Base-by-base conservation (phyloP, 345 rosid species). In the Punica granatum region DNA sequence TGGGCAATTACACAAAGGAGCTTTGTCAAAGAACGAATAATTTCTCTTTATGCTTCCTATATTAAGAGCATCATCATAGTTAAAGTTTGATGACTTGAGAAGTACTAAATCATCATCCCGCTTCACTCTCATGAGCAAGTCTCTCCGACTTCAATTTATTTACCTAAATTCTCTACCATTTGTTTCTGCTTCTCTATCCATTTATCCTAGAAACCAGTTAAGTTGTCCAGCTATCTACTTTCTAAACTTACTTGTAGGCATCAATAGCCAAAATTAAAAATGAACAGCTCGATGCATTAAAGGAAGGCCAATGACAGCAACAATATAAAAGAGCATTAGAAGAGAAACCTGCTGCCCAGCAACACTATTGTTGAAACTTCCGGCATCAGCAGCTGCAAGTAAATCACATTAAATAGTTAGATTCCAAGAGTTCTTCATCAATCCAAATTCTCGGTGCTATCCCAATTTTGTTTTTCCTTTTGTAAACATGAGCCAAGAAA, bases 281-380 rank as follows among this genome's bases (percentile, higher is more conserved):
- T 23, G 13, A 62, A 19, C 42, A 35, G 65, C 36, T 63, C 8
- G 14, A 37, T 37, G 31, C 2, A 14, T 36, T n/a, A 12, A 25
- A 63, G 16, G 7, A 63, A 63, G 48, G 5, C 66, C 48, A 9
- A 42, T 25, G 15, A 25, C 35, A 63, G 37, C 16, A 23, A 36
- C 43, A 39, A 14, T 1, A 37, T 25, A 14, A n/a, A 35, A 63
- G 15, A n/a, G 49, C 44, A 63, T 63, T 63, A 42, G 31, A n/a
- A 5, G 25, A 63, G 37, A 23, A 75, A 92, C 96, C 96, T 92
- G 92, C 68, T 89, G 83, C 49, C 79, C 98, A 21, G 92, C 85
- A 68, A 92, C 89, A 67, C 94, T 92, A 56, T 89, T 92, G 73
- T 92, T 92, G 76, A 89, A 92, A 81, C 96, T 85, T 51, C 85